A percentile compares a stretch with the other conserved stretches of the same genome.
Evolutionary conservation across 2,329 filamentous ascomycete species (phyloP).

Genomic region (Verticillium tricorpus): DNA sequence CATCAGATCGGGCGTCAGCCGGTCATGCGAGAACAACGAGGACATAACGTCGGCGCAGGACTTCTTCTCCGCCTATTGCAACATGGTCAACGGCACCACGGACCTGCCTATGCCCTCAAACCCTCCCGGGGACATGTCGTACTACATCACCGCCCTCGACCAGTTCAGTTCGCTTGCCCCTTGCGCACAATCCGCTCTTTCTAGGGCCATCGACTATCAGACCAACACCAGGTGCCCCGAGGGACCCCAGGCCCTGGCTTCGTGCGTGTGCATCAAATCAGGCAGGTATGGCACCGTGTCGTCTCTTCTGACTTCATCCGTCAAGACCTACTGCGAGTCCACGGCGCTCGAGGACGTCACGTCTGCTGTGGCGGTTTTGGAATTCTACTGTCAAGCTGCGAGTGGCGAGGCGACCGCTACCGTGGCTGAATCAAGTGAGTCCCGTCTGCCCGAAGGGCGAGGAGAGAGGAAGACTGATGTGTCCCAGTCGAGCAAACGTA

Average conservation of each 20-base stretch:
- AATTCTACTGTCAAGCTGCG: slow-evolving; percentile 46
- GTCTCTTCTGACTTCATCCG: slow-evolving; percentile 39
- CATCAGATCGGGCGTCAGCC: slow-evolving; percentile 37
- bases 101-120: slow-evolving; percentile 39
- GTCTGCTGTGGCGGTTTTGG: slow-evolving; percentile 40
- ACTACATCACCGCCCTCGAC: slow-evolving; percentile 48
- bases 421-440: slow-evolving; percentile 15
- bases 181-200: slow-evolving; percentile 42
- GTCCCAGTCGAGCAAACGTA: too few species aligned
- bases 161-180: slow-evolving; percentile 37
- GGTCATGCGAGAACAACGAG: slow-evolving; percentile 40
- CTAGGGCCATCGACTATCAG: slow-evolving; percentile 33
- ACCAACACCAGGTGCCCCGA: slow-evolving; percentile 34
- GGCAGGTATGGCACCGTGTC: slow-evolving; percentile 38
- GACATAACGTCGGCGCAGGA: slow-evolving; percentile 44
- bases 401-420: slow-evolving; percentile 34
- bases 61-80: slow-evolving; percentile 49
- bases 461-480: too few species aligned
- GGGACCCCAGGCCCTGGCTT: slow-evolving; percentile 45
- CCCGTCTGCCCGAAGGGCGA: too few species aligned
- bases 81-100: slow-evolving; percentile 43
- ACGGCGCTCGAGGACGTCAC: slow-evolving; percentile 30
- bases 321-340: slow-evolving; percentile 37
- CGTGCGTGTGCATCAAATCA: slow-evolving; percentile 42
- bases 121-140: slow-evolving; percentile 51